Evolutionary conservation across 202 grass and related monocot species (phyloP), one percentile per base, ranked within the genome.

Genomic region (Elaeis oleifera): DNA sequence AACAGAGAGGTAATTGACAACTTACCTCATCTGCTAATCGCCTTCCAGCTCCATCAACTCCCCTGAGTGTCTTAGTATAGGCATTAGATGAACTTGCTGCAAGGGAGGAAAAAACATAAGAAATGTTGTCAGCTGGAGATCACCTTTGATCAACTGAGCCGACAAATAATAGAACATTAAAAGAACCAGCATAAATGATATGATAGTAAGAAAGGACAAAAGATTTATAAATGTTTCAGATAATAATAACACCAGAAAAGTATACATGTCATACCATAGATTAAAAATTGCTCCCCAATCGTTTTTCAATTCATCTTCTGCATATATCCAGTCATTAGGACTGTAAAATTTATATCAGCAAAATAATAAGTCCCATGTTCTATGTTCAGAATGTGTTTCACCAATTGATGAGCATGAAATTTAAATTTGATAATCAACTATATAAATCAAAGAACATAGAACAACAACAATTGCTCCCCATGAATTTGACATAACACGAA

Each of bases 11-110:
- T 55, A 65, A 50, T 67, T 16, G 20, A 64, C 59, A 20, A 79
- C 70, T 54, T 88, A 96, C 86, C 87, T 96, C 90, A 65, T 86
- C 64, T 60, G 86, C 90, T 71, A 96, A 82, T 71, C 90, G 85
- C 65, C 63, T 96, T 78, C 90, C 86, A 51, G 90, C 69, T 48
- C 67, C 61, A 73, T 96, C 87, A 54, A 96, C 78, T 61, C 90
- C 90, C 24, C 83, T 81, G 49, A 90, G 88, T n/a, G 84, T 90
- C 84, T 81, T 95, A 23, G 65, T 72, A 65, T 76, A 95, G 73
- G 51, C 71, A 61, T 90, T 96, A 15, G 80, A 78, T 25, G 86
- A 96, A 89, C 90, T 88, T 69, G 73, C 90, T 95, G 76, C 59
- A 67, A 39, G 61, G 36, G 49, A 59, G 85, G 59, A 36, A 75